These are phyloP conservation scores for Umbilicaria muhlenbergii DNA, from an alignment of 495 filamentous ascomycete genomes.

Conservation along the genomic window DNA sequence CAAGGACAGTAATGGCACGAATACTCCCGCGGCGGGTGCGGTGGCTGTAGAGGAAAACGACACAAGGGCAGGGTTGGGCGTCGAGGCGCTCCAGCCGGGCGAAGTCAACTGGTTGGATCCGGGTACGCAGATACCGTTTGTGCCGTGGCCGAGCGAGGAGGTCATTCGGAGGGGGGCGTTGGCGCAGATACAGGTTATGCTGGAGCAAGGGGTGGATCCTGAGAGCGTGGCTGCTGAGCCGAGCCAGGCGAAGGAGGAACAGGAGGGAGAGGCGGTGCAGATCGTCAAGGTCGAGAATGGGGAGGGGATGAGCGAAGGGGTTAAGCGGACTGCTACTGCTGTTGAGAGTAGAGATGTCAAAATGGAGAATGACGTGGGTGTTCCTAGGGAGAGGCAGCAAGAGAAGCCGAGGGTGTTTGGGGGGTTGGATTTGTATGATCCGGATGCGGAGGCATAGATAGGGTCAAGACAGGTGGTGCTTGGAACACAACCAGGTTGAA, in stretches of 20 bases:
- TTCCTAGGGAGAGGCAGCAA: conserved; percentile 14
- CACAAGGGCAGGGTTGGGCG: conserved; percentile 8
- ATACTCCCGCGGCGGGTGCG: background rate
- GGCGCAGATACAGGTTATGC: conserved; percentile 36
- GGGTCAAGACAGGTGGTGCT: background rate
- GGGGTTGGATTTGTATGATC: conserved; percentile 21
- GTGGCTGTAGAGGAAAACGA: conserved; percentile 6
- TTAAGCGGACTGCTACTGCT: conserved; percentile 14
- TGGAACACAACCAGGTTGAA: background rate
- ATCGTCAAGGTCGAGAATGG: conserved; percentile 12
- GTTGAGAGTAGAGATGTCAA: no score
- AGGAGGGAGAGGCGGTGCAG: conserved; percentile 27
- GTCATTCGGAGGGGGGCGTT: conserved; percentile 47
- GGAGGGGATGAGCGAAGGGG: background rate
- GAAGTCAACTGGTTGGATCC: conserved; percentile 37
- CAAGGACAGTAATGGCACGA: no score
- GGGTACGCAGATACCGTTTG: conserved; percentile 30
- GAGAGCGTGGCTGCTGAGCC: conserved; percentile 22
- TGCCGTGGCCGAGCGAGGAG: conserved; percentile 54
- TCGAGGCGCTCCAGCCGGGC: conserved; percentile 11
- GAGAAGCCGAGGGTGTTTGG: conserved; percentile 19
- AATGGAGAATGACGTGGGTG: conserved; percentile 16
- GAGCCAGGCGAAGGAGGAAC: conserved; percentile 26
- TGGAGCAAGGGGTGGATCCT: conserved; percentile 41
- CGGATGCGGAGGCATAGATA: conserved; percentile 10